Evolutionary conservation across 2,329 filamentous ascomycete species (phyloP).

Genomic region (Monosporascus sp.): DNA sequence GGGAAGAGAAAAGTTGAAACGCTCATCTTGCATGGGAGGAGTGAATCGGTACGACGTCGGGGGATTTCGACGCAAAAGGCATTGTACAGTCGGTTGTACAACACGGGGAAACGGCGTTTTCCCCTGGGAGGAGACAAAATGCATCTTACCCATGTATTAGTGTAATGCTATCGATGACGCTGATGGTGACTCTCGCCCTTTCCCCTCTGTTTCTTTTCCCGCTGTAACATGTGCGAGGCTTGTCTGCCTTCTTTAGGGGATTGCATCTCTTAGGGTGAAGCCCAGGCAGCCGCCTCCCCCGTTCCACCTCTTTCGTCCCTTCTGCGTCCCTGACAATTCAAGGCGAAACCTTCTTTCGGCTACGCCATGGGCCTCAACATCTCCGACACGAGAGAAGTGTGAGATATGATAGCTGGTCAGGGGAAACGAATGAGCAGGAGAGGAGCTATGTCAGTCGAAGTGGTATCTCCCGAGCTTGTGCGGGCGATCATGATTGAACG

Average conservation of each 20-base stretch:
- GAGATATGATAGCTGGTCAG: no score
- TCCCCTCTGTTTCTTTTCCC: neutral
- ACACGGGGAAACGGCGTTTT: neutral
- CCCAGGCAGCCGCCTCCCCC: no score
- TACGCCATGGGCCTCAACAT: no score
- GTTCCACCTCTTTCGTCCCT: no score
- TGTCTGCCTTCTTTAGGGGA: neutral
- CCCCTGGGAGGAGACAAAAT: neutral
- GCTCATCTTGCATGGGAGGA: neutral
- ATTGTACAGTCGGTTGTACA: neutral
- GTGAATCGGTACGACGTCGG: neutral
- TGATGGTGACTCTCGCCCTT: neutral
- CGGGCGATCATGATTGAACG: no score
- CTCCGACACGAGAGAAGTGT: no score
- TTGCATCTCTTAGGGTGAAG: no score
- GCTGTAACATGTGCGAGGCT: neutral
- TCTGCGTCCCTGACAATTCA: no score
- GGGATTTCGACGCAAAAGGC: neutral
- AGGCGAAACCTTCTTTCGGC: no score
- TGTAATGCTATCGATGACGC: neutral
- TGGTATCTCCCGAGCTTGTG: no score
- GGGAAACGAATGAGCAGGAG: no score
- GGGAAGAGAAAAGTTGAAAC: neutral
- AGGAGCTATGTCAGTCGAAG: no score
- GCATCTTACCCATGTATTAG: neutral